Evolutionary conservation across 1,284 basidiomycete genomes (phyloP).

Genomic region (Cryptococcus sp.): DNA sequence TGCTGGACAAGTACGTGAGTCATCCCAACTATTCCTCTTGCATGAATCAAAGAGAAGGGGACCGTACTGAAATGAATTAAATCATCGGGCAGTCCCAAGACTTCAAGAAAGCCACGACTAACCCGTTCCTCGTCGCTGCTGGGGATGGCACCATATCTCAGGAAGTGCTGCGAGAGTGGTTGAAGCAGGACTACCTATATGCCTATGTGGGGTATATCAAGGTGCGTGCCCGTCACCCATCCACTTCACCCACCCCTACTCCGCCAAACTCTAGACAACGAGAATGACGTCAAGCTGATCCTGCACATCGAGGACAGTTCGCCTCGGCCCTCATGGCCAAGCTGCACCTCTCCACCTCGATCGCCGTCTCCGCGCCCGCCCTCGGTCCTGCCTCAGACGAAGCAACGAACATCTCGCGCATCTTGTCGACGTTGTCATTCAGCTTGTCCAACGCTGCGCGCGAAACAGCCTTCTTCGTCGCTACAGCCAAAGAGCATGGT

Average conservation of each 20-base stretch:
- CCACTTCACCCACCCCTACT: background rate
- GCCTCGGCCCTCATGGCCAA: conserved; percentile 19
- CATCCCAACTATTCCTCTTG: background rate
- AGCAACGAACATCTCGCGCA: conserved; percentile 7
- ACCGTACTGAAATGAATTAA: background rate
- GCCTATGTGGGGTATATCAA: conserved; percentile 51
- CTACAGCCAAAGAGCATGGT: conserved; percentile 56
- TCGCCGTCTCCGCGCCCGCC: conserved; percentile 12
- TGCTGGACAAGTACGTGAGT: conserved; percentile 24
- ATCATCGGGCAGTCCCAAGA: conserved; percentile 18
- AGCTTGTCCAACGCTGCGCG: conserved; percentile 62
- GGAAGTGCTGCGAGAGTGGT: conserved; percentile 61
- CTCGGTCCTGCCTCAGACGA: conserved; percentile 5
- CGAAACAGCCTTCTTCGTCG: conserved; percentile 66
- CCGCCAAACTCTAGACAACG: background rate
- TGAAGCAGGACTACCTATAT: conserved; percentile 68
- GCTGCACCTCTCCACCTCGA: conserved; percentile 13
- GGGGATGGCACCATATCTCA: conserved; percentile 59
- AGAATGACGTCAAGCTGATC: background rate
- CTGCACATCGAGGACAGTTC: conserved; percentile 1
- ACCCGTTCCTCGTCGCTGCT: conserved; percentile 62
- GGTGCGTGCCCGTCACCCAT: conserved; percentile 11
- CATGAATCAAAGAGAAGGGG: background rate
- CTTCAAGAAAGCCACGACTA: conserved; percentile 57
- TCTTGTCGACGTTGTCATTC: conserved; percentile 54